Percentiles rank a stretch among this genome's conserved stretches.
phyloP scores from a whole-genome alignment of 495 filamentous ascomycete species.

The Talaromyces stipitatus region DNA sequence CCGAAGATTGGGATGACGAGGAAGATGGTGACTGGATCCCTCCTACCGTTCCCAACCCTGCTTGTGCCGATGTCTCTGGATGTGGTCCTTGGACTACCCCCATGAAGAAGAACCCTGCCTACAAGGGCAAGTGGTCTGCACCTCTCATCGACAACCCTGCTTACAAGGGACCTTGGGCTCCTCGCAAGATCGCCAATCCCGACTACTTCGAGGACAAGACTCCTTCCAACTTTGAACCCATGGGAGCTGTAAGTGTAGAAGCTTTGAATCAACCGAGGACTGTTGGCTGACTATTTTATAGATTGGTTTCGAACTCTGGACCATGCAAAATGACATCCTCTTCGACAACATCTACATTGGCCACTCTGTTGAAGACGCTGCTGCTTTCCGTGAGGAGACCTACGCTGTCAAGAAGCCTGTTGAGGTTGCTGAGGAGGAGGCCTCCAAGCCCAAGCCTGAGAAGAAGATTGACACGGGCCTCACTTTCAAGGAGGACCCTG shows the following conservation, averaged over 20 bases:
- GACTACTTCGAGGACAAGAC: slow-evolving; percentile 97
- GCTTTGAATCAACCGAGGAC: not conserved
- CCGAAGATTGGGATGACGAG: slow-evolving; percentile 99
- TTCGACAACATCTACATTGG: slow-evolving; percentile 99
- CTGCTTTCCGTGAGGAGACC: slow-evolving; percentile 82
- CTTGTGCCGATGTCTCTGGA: slow-evolving; percentile 88
- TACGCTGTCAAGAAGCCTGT: slow-evolving; percentile 86
- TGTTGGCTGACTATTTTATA: slow-evolving; percentile 19
- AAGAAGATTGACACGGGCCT: slow-evolving; percentile 65
- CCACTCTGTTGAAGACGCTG: slow-evolving; percentile 90
- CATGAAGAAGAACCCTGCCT: slow-evolving; percentile 89
- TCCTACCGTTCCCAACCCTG: slow-evolving; percentile 90
- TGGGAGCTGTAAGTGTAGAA: slow-evolving; percentile 73
- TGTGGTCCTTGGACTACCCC: slow-evolving; percentile 92
- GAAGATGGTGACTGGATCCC: slow-evolving; percentile 98
- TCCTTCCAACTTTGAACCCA: slow-evolving; percentile 93
- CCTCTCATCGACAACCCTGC: slow-evolving; percentile 95
- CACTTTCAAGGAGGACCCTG: slow-evolving; percentile 88
- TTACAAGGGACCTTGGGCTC: slow-evolving; percentile 95
- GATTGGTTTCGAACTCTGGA: slow-evolving; percentile 99
- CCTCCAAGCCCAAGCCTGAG: slow-evolving; percentile 69
- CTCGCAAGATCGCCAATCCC: slow-evolving; percentile 95
- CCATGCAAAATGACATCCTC: slow-evolving; percentile 97
- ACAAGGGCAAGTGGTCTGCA: slow-evolving; percentile 98
- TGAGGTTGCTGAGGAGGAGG: slow-evolving; percentile 78